Percentiles rank a stretch among this genome's conserved stretches.
Evolutionary conservation across 2,329 filamentous ascomycete genomes (phyloP).

Genomic region (Arthrobotrys pseudoclavata): DNA sequence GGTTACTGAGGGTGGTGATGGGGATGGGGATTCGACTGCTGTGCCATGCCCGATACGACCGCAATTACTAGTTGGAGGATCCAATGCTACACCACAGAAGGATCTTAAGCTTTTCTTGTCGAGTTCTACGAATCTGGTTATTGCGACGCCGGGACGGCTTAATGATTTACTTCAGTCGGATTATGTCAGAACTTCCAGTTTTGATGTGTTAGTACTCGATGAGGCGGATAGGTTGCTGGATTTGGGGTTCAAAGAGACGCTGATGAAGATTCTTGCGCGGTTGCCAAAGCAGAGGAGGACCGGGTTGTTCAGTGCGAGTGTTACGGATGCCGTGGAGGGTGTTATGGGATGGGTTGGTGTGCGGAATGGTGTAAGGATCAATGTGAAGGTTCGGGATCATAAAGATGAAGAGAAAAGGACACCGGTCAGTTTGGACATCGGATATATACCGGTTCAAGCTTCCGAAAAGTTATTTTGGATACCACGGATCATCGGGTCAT

Average conservation of each 20-base stretch:
- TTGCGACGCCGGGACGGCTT: slow-evolving; percentile 90
- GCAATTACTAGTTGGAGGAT: slow-evolving; percentile 88
- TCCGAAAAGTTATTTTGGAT: slow-evolving; percentile 77
- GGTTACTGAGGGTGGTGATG: slow-evolving; percentile 64
- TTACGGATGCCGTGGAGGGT: slow-evolving; percentile 88
- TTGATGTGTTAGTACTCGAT: slow-evolving; percentile 92
- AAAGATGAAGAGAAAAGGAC: slow-evolving; percentile 84
- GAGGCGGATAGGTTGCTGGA: slow-evolving; percentile 94
- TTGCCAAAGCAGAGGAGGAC: slow-evolving; percentile 94
- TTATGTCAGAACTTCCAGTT: slow-evolving; percentile 88
- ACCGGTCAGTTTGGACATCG: slow-evolving; percentile 92
- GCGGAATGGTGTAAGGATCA: slow-evolving; percentile 93
- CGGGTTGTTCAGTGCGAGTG: slow-evolving; percentile 92
- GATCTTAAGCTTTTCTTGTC: slow-evolving; percentile 88
- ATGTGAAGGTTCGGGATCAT: slow-evolving; percentile 82
- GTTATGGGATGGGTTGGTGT: slow-evolving; percentile 92
- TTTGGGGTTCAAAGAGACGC: slow-evolving; percentile 90
- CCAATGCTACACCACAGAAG: slow-evolving; percentile 80
- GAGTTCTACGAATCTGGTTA: slow-evolving; percentile 86
- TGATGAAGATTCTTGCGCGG: slow-evolving; percentile 85
- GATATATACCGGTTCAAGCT: slow-evolving; percentile 81
- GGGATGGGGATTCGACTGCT: slow-evolving; percentile 37
- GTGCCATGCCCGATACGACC: slow-evolving; percentile 73
- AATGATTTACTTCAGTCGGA: slow-evolving; percentile 87
- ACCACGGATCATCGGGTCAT: slow-evolving; percentile 67